These are phyloP conservation scores for Polyporus tsugae DNA, from an alignment of 1,284 basidiomycete species.

Conservation along the genomic window DNA sequence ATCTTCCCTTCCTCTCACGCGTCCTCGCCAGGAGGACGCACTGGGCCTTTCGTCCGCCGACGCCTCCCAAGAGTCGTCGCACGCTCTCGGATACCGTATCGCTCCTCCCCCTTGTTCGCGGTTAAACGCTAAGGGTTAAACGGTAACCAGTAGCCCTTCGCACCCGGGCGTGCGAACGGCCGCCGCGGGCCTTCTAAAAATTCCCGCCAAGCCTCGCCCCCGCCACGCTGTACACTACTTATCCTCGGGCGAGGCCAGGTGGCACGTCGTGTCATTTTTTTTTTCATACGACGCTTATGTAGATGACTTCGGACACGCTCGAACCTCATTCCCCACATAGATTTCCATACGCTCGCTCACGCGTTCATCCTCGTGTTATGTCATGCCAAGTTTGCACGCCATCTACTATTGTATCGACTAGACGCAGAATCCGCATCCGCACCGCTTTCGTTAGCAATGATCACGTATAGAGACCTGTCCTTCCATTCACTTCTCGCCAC, in stretches of 20 bases:
- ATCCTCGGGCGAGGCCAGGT: neutral
- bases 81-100: neutral
- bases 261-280: neutral
- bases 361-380: too few relatives aligned
- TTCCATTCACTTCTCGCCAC: too few relatives aligned
- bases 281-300: neutral
- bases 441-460: neutral
- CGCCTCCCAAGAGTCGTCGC: neutral
- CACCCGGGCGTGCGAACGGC: neutral
- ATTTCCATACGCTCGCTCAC: too few relatives aligned
- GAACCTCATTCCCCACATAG: neutral
- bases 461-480: neutral
- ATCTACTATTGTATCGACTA: neutral
- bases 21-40: constrained; percentile 3
- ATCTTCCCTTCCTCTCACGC: neutral
- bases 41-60: too few relatives aligned
- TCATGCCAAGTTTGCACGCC: neutral
- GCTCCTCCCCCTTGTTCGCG: too few relatives aligned
- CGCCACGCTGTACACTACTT: neutral
- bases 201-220: neutral
- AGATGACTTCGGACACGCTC: neutral
- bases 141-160: neutral
- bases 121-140: neutral
- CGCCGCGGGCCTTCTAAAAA: neutral
- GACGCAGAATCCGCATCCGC: neutral